A percentile compares a stretch with the other conserved stretches of the same genome.
phyloP scores from a whole-genome alignment of 768 basidiomycete species.

The Pleurotus pulmonarius region DNA sequence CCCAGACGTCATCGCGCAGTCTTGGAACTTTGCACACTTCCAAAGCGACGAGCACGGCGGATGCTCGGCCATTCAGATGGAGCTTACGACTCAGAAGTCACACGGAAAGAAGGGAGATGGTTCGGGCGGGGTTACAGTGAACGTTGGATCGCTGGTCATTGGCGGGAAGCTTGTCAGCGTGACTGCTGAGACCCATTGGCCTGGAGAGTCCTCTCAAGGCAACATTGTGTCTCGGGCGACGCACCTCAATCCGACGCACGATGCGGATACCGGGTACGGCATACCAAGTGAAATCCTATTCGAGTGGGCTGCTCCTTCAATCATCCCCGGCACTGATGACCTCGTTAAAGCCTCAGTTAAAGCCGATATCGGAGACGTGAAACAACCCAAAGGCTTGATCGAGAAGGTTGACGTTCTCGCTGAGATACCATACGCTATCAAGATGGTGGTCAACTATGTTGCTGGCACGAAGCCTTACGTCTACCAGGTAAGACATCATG shows the following conservation, averaged over 20 bases:
- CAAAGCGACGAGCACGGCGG: conserved; percentile 70
- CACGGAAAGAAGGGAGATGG: conserved; percentile 79
- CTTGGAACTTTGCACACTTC: conserved; percentile 97
- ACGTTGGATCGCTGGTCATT: conserved; percentile 81
- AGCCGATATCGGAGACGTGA: conserved; percentile 54
- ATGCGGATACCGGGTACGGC: conserved; percentile 80
- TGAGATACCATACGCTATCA: conserved; percentile 90
- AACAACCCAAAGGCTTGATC: conserved; percentile 68
- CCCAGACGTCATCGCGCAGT: conserved; percentile 85
- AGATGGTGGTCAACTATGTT: conserved; percentile 90
- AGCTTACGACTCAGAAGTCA: conserved; percentile 79
- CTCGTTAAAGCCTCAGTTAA: conserved; percentile 51
- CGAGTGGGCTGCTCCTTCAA: conserved; percentile 74
- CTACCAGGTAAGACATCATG: conserved; percentile 67
- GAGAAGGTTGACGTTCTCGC: conserved; percentile 95
- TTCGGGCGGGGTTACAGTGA: conserved; percentile 81
- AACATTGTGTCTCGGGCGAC: conserved; percentile 59
- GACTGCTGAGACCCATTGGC: conserved; percentile 78
- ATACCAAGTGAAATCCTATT: conserved; percentile 67
- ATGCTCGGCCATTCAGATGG: conserved; percentile 91
- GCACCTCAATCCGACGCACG: conserved; percentile 58
- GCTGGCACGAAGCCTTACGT: conserved; percentile 92
- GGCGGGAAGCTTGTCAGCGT: conserved; percentile 73
- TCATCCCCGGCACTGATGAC: conserved; percentile 49
- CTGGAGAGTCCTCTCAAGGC: conserved; percentile 51